phyloP scores from a whole-genome alignment of 192 early-diverging fungal genomes.

The Mortierella hygrophila region DNA sequence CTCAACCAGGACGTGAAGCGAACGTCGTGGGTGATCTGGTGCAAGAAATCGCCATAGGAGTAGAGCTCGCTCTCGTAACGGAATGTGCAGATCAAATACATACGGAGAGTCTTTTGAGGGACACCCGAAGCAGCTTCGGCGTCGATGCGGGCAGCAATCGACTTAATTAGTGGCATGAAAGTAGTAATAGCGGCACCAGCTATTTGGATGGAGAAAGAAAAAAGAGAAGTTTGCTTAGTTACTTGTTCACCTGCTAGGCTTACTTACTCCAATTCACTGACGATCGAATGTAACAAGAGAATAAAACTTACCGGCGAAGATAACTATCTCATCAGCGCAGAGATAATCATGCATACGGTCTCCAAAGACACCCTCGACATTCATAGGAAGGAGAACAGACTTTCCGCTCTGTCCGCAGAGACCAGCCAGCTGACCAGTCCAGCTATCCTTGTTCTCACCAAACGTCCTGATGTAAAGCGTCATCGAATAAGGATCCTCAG shows the following conservation, averaged over 20 bases:
- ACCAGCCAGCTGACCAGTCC: conserved; percentile 8
- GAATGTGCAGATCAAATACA: conserved; percentile 40
- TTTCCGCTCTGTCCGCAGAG: neutral
- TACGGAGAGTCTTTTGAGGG: conserved; percentile 18
- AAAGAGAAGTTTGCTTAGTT: neutral
- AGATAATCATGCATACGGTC: conserved; percentile 21
- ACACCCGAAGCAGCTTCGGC: neutral
- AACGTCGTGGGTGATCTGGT: conserved; percentile 18
- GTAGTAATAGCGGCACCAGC: conserved; percentile 20
- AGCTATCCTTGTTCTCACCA: neutral
- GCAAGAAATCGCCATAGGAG: conserved; percentile 22
- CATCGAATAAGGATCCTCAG: conserved; percentile 30
- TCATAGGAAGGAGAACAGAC: neutral
- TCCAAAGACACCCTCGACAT: conserved; percentile 23
- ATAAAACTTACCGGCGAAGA: conserved; percentile 21
- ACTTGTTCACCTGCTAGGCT: neutral
- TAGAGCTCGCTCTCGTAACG: conserved; percentile 31
- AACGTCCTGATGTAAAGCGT: conserved; percentile 16
- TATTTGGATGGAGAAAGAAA: neutral
- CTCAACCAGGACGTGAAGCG: conserved; percentile 21
- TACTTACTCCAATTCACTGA: neutral
- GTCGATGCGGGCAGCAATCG: conserved; percentile 25
- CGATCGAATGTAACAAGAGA: neutral
- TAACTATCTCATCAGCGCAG: conserved; percentile 7
- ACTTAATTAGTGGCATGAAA: conserved; percentile 21